A percentile compares a stretch with the other conserved stretches of the same genome.
These are phyloP conservation scores for Tarenaya hassleriana DNA, from an alignment of 345 rosid species.

Conservation along the genomic window DNA sequence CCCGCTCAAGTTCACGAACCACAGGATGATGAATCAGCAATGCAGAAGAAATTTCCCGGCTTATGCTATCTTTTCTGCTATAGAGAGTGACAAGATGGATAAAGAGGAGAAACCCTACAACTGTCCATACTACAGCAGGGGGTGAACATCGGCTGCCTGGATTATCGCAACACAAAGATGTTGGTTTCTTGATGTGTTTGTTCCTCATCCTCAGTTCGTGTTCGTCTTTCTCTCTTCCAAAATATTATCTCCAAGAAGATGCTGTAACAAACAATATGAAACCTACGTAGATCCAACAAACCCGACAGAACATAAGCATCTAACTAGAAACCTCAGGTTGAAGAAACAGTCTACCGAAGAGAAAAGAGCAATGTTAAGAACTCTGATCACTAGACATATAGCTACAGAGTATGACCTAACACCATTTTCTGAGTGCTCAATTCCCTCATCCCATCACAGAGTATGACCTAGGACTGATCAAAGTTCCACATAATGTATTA, in stretches of 20 bases:
- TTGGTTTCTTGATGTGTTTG: slow-evolving; percentile 64
- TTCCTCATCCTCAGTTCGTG: slow-evolving; percentile 52
- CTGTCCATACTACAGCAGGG: slow-evolving; percentile 48
- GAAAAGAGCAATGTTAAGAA: no score
- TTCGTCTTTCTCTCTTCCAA: slow-evolving; percentile 31
- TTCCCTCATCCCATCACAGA: no score
- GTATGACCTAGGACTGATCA: no score
- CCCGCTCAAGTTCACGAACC: slow-evolving; percentile 59
- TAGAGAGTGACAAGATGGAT: slow-evolving; percentile 50
- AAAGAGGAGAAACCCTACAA: slow-evolving; percentile 61
- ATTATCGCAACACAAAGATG: slow-evolving; percentile 55
- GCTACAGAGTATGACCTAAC: no score
- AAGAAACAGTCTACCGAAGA: no score
- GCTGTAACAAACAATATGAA: slow-evolving; percentile 53
- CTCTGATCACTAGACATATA: no score
- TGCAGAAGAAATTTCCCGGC: slow-evolving; percentile 24
- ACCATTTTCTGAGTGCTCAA: no score
- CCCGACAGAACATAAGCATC: not conserved
- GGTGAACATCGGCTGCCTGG: slow-evolving; percentile 73
- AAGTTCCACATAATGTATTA: no score
- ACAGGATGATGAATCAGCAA: slow-evolving; percentile 30
- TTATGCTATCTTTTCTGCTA: slow-evolving; percentile 32
- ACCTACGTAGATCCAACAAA: slow-evolving; percentile 39
- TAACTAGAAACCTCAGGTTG: not conserved
- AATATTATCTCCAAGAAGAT: slow-evolving; percentile 47